A percentile compares a stretch with the other conserved stretches of the same genome.
Evolutionary conservation across 2,329 filamentous ascomycete species (phyloP).

Genomic region (Aspergillus sp.): DNA sequence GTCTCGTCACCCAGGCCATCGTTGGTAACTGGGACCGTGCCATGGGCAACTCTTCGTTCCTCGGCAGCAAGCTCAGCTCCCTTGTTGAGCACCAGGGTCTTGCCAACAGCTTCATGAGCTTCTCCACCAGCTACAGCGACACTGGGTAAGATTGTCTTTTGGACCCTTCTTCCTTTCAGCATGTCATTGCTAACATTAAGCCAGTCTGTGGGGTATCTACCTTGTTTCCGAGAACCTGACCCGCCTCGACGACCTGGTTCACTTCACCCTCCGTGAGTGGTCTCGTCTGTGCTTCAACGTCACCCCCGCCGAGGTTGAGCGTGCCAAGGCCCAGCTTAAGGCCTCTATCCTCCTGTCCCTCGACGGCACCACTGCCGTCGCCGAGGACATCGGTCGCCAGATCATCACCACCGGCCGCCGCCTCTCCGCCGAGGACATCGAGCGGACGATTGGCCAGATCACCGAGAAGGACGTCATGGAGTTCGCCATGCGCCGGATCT

Average conservation of each 20-base stretch:
- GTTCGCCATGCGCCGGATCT: conserved; percentile 91
- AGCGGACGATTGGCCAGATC: conserved; percentile 83
- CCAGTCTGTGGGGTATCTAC: conserved; percentile 99
- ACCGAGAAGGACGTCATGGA: conserved; percentile 96
- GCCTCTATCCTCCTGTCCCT: conserved; percentile 95
- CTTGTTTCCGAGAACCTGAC: conserved; percentile 87
- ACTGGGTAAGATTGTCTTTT: conserved; percentile 71
- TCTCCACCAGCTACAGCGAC: conserved; percentile 99
- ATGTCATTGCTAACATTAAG: neutral
- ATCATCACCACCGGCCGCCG: conserved; percentile 95
- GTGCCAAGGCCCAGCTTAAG: conserved; percentile 98
- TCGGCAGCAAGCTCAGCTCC: conserved; percentile 96
- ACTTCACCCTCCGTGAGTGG: conserved; percentile 99
- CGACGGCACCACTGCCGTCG: conserved; percentile 94
- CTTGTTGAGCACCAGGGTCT: conserved; percentile 93
- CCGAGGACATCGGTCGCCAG: conserved; percentile 97
- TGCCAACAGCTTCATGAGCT: conserved; percentile 99
- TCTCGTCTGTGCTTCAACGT: conserved; percentile 89
- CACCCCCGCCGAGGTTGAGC: conserved; percentile 86
- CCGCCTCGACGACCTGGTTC: conserved; percentile 88
- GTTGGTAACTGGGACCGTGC: conserved; percentile 99
- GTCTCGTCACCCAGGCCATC: conserved; percentile 94
- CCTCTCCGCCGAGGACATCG: conserved; percentile 88
- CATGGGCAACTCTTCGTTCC: conserved; percentile 94
- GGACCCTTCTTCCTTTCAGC: neutral